Evolutionary conservation across 2,329 filamentous ascomycete genomes (phyloP).

Genomic region (Aspergillus sp.): DNA sequence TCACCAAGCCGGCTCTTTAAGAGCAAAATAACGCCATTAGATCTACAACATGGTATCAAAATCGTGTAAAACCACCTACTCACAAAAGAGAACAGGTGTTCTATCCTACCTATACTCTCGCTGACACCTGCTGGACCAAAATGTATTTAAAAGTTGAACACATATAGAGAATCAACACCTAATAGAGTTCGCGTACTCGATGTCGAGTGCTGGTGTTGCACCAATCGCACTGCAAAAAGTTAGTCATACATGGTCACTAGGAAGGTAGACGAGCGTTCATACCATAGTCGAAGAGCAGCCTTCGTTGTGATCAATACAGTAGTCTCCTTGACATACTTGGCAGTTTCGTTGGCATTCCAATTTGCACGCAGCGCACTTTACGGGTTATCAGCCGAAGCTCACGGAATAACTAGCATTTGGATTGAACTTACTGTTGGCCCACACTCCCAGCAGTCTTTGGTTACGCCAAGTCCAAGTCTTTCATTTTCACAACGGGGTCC

Average conservation of each 20-base stretch:
- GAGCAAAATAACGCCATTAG: not conserved
- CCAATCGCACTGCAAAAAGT: conserved; percentile 40
- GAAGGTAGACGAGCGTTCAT: conserved; percentile 14
- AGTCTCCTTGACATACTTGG: conserved; percentile 71
- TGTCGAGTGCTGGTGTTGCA: conserved; percentile 41
- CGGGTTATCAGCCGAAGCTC: not conserved
- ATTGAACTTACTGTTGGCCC: conserved; percentile 66
- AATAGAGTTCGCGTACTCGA: conserved; percentile 32
- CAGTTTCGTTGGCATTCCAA: conserved; percentile 69
- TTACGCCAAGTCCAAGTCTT: conserved; percentile 49
- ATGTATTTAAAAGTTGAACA: not conserved
- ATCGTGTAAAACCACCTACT: not conserved
- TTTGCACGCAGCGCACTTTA: conserved; percentile 76
- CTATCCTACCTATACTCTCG: not conserved
- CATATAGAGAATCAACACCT: not conserved
- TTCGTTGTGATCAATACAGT: conserved; percentile 81
- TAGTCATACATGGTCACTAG: not conserved
- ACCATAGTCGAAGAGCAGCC: conserved; percentile 67
- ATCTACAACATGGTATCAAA: not conserved
- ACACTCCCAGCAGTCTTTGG: conserved; percentile 80
- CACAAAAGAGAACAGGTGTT: not conserved
- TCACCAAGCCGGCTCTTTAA: not conserved
- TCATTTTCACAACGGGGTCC: conserved; percentile 27
- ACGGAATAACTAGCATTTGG: not conserved
- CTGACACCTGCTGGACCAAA: not conserved